Base-by-base conservation (phyloP, 148 eudicot genomes). In the Hydrangea macrophylla region DNA sequence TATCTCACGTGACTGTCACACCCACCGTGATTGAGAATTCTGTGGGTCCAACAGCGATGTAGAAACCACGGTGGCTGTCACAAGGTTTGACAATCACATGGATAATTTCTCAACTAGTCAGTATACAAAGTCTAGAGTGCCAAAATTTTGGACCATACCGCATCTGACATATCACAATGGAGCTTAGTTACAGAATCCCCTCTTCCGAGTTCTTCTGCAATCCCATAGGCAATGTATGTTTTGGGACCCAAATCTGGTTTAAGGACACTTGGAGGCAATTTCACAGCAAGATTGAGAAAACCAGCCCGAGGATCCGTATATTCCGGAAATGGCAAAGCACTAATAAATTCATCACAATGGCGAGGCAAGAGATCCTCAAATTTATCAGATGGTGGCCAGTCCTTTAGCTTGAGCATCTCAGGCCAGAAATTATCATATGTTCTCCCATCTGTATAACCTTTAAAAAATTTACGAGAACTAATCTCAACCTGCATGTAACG, bases 121-220 rank as follows among this genome's bases (percentile, higher is more conserved):
- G 48, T 42, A 7, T 9, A 42, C 48, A 42, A 42, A 42, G 48
- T 35, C 50, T 42, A 42, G 1, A 42, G 11, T 8, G n/a, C n/a
- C n/a, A n/a, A 8, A 18, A 8, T 58, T 25, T 40, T 7, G 57
- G 62, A 63, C 17, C 86, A 65, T 86, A 94, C 98, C 80, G 98
- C 98, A 79, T 94, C 97, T 7, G 98, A 88, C 89, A 94, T 85
- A 72, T 90, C 98, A 70, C 90, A 86, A 69, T 90, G 98, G 64
- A 94, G 96, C 81, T 88, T 94, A n/a, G 98, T 90, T 0, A 94
- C 97, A 67, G 97, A 94, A 69, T 94, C 97, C 60, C 98, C 98
- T 77, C 96, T 76, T 26, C 90, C 92, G 25, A 94, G 97, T 80
- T 94, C 98, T 64, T 86, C 81, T 1, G 68, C 32, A 33, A 76